Percentiles rank a stretch among this genome's conserved stretches.
Evolutionary conservation across 139 green algal species (phyloP).

Genomic region (Volvox reticuliferus): DNA sequence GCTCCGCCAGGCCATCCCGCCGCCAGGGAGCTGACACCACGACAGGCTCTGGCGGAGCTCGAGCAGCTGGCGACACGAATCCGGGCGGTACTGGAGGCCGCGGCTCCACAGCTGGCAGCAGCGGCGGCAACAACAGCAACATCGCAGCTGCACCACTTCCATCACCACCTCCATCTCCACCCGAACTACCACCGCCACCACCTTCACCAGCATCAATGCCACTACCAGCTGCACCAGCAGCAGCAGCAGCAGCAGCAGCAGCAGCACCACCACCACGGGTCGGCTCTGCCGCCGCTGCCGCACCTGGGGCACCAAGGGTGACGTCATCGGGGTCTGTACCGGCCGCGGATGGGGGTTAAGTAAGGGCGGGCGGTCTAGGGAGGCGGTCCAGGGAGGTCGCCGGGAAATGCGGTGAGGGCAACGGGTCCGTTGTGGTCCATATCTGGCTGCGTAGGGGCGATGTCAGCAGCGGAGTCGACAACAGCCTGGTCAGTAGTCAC

Average conservation of each 20-base stretch:
- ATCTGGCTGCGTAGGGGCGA: too few species aligned
- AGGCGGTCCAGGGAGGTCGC: too few species aligned
- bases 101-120: not conserved
- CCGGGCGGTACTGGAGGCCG: not conserved
- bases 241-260: not conserved
- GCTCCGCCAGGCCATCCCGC: slow-evolving; percentile 8
- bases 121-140: not conserved
- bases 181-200: not conserved
- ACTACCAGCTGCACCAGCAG: not conserved
- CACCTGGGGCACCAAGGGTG: too few species aligned
- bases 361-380: too few species aligned
- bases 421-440: too few species aligned
- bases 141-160: too few species aligned
- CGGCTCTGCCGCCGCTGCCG: not conserved
- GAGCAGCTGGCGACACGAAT: not conserved
- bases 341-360: too few species aligned
- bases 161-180: too few species aligned
- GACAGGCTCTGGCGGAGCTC: slow-evolving; percentile 22
- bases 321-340: too few species aligned
- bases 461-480: too few species aligned
- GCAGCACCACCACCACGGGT: not conserved
- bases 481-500: too few species aligned
- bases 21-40: not conserved
- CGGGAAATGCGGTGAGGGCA: too few species aligned
- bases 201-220: not conserved